Conservation (phyloP, 192 early-diverging fungal genomes). For the Mortierella claussenii region DNA sequence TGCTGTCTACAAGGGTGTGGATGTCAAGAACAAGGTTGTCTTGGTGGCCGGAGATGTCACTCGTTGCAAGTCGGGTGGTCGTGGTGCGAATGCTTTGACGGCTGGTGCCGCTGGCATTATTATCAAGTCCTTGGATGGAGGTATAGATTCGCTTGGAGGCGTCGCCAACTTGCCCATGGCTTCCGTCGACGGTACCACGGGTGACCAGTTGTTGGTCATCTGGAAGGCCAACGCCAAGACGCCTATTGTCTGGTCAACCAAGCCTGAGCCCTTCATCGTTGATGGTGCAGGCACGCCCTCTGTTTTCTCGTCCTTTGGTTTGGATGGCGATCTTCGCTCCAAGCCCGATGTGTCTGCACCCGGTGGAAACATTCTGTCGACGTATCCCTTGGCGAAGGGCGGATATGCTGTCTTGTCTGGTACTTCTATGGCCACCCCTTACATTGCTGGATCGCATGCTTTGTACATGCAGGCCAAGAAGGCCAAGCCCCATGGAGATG, state of each 20-base stretch:
- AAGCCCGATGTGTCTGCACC: conserved; percentile 63
- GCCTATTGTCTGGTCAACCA: conserved; percentile 2
- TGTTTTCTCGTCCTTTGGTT: conserved; percentile 69
- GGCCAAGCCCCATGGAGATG: conserved; percentile 11
- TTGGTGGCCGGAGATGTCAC: conserved; percentile 58
- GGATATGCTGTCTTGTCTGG: conserved; percentile 60
- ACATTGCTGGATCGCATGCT: conserved; percentile 60
- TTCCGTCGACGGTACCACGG: conserved; percentile 28
- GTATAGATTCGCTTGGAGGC: conserved; percentile 29
- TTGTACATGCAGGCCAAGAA: conserved; percentile 55
- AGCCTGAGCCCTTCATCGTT: neutral
- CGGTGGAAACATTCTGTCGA: conserved; percentile 65
- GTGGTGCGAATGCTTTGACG: conserved; percentile 34
- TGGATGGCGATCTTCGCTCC: conserved; percentile 66
- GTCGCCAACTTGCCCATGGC: conserved; percentile 34
- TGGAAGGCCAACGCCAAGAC: conserved; percentile 24
- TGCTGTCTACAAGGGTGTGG: neutral
- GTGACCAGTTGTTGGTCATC: conserved; percentile 34
- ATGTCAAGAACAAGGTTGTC: conserved; percentile 50
- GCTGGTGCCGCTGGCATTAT: conserved; percentile 26
- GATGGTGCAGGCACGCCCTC: conserved; percentile 59
- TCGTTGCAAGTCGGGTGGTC: conserved; percentile 51
- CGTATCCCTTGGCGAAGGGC: conserved; percentile 56
- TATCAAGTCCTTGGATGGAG: conserved; percentile 21
- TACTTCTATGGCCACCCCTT: conserved; percentile 73